Base-by-base conservation (phyloP, 805 yeast genomes). In the Kregervanrija pseudodelftensis region DNA sequence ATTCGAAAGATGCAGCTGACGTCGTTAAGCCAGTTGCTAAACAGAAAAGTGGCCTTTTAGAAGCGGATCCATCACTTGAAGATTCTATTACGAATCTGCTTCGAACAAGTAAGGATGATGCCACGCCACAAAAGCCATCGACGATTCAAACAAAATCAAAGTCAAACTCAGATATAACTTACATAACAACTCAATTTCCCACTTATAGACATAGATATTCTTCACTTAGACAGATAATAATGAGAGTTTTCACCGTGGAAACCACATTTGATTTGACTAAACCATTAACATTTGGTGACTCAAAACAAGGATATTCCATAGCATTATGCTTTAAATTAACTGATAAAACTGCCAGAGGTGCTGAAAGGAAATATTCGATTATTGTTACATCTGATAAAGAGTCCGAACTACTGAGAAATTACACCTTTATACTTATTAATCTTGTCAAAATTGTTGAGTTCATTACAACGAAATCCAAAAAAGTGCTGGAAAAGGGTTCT, bases 331-430 rank as follows among this genome's bases (percentile, higher is more conserved):
- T 84, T 65, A 81, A 81, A 56, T 59, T 82, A 30, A 67, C 69
- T 36, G 91, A 84, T 58, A 63, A 70, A 11, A 76, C 77, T 40
- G 89, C 91, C 0, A 67, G 91, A 45, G 91, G 91, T 2, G 77
- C 83, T 1, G 89, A 84, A 57, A 65, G 91, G 46, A 73, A 84
- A 42, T 84, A 82, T 52, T 69, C 82, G 1, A 58, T 81, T 14
- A 69, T 82, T 45, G 77, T 82, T 11, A 71, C 80, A 1, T 65
- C 76, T 10, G 84, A 80, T 52, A 64, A 70, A 15, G 85, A 76
- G 47, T 55, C 64, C n/a, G 70, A 64, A 12, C 58, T 83, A 12
- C 60, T 80, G n/a, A 61, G 67, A 30, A 70, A 75, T 49, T 82
- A 85, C 80, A 72, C 75, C 34, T 58, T 72, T 38, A 68, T 80